Conservation (phyloP, 2,329 filamentous ascomycete species). For the Aureobasidium musti region DNA sequence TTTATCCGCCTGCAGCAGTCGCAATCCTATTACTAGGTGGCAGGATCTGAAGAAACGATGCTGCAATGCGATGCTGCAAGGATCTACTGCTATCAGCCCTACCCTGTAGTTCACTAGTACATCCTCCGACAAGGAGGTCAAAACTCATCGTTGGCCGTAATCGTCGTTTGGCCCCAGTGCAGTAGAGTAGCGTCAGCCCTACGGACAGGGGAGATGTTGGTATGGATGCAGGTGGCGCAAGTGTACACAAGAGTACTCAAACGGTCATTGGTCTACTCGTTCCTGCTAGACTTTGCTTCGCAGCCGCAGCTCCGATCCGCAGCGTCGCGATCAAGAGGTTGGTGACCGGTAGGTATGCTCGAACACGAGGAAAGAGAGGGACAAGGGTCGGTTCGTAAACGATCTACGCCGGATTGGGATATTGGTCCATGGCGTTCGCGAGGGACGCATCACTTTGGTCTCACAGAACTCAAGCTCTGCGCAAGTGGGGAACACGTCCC, state of each 20-base stretch:
- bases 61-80: slow-evolving; percentile 12
- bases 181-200: slow-evolving; percentile 19
- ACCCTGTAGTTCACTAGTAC: not conserved
- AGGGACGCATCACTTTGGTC: slow-evolving; percentile 22
- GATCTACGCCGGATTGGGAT: slow-evolving; percentile 11
- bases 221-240: slow-evolving; percentile 3
- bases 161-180: not conserved
- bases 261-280: slow-evolving; percentile 15
- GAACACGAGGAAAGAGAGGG: slow-evolving; percentile 2
- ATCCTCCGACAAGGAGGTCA: slow-evolving; percentile 20
- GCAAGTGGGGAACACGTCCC: not conserved
- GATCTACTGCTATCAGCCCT: slow-evolving; percentile 23
- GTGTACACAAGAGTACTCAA: not conserved
- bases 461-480: slow-evolving; percentile 20
- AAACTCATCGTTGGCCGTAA: slow-evolving; percentile 11
- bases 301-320: slow-evolving; percentile 14
- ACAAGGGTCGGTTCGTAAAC: slow-evolving; percentile 9
- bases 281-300: slow-evolving; percentile 18
- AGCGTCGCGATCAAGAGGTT: slow-evolving; percentile 3
- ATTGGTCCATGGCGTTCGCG: slow-evolving; percentile 16
- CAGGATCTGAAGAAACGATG: not conserved
- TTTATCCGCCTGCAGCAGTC: not conserved
- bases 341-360: slow-evolving; percentile 8
- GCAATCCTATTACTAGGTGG: not conserved
- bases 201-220: slow-evolving; percentile 19